Conservation (phyloP, 306 rosid species). For the Gleditsia sinensis region DNA sequence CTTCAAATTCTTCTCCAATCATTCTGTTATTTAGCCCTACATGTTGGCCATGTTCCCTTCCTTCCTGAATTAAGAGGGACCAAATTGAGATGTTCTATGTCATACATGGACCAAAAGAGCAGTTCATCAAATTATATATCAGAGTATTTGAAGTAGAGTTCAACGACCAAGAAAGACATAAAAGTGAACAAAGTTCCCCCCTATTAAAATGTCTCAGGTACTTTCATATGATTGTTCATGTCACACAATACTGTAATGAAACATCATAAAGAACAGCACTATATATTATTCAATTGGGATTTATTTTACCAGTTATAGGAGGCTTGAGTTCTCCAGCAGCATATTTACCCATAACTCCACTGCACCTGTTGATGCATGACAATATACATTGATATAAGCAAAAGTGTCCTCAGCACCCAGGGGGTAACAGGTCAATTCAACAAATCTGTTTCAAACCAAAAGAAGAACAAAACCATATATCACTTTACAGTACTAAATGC, state of each 20-base stretch:
- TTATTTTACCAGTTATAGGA: conserved; percentile 60
- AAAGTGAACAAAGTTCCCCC: not conserved
- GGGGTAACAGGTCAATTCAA: conserved; percentile 12
- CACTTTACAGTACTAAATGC: not conserved
- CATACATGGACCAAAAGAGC: not conserved
- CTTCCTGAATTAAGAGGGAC: not conserved
- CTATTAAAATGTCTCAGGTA: not conserved
- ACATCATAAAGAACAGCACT: not conserved
- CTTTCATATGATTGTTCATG: not conserved
- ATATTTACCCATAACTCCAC: conserved; percentile 83
- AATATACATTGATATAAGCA: not conserved
- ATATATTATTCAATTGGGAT: not conserved
- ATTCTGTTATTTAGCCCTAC: too few relatives aligned
- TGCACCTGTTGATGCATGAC: conserved; percentile 56
- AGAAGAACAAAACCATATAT: conserved; percentile 12
- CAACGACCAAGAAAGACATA: not conserved
- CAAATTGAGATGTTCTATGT: not conserved
- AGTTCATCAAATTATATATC: not conserved
- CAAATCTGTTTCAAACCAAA: too few relatives aligned
- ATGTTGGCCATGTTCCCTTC: too few relatives aligned
- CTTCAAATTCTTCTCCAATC: too few relatives aligned
- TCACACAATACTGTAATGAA: not conserved
- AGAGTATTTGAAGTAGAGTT: not conserved
- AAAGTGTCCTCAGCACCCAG: not conserved
- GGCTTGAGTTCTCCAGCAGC: conserved; percentile 82